A percentile compares a stretch with the other conserved stretches of the same genome.
Evolutionary conservation across 2,329 filamentous ascomycete species (phyloP).

Genomic region (Alternaria tenuissima): DNA sequence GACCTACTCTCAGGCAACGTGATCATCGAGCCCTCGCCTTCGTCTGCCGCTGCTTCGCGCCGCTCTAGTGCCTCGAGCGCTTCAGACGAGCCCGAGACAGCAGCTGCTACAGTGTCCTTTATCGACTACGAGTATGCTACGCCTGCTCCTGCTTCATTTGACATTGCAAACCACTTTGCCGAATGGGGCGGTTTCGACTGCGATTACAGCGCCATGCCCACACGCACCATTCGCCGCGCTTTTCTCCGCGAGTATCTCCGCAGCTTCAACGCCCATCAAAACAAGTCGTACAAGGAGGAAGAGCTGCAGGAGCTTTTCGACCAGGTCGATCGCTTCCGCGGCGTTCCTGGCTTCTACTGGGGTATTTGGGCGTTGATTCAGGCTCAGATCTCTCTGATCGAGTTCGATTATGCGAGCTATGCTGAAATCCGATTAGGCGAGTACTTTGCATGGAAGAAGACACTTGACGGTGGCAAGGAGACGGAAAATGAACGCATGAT

Average conservation of each 20-base stretch:
- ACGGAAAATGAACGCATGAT: conserved; percentile 64
- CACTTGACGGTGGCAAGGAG: conserved; percentile 70
- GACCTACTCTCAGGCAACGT: conserved; percentile 97
- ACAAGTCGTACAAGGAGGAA: conserved; percentile 55
- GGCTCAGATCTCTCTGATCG: conserved; percentile 90
- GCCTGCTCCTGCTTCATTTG: conserved; percentile 92
- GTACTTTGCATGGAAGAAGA: conserved; percentile 90
- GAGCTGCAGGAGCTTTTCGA: conserved; percentile 74
- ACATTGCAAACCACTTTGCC: conserved; percentile 96
- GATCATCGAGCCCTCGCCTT: conserved; percentile 72
- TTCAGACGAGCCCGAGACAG: conserved; percentile 40
- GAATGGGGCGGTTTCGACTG: conserved; percentile 99
- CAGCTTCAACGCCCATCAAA: conserved; percentile 66
- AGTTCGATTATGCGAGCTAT: conserved; percentile 95
- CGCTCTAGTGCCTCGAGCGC: conserved; percentile 44
- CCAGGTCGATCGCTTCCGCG: conserved; percentile 88
- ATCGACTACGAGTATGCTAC: conserved; percentile 99
- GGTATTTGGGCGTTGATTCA: conserved; percentile 97
- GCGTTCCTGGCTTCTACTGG: conserved; percentile 88
- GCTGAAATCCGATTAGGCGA: conserved; percentile 86
- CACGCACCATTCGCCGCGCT: conserved; percentile 74
- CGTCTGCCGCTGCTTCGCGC: conserved; percentile 44
- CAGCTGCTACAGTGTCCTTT: conserved; percentile 62
- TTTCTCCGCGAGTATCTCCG: conserved; percentile 86
- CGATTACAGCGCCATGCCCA: conserved; percentile 85